Evolutionary conservation across 371 early-diverging fungal species (phyloP), one percentile per base, ranked within the genome.

Genomic region (Neoconidiobolus thromboides): DNA sequence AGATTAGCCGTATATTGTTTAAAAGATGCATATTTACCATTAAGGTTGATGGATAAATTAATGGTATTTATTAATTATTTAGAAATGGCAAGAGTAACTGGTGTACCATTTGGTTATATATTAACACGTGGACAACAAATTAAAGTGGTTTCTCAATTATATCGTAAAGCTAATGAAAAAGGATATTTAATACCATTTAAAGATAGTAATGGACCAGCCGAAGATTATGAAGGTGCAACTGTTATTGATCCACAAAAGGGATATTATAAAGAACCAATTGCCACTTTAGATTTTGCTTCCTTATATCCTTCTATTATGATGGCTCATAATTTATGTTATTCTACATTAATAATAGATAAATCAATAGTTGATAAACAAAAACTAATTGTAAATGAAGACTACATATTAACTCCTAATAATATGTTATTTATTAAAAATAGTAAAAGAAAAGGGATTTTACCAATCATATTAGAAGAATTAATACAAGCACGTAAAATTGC

Each of bases 271-370:
- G 74, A 80, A 2, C 99, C 99, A 1, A 94, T 99, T 63, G 92
- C 99, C 4, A 99, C 99, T 0, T 80, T 99, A 26, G 99, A 99
- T 82, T 99, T 99, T 73, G 88, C 87, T 0, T 98, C 98, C 0
- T 80, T 99, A 69, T 99, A 99, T 72, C 99, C 99, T 6, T 97
- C 98, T 6, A 99, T 99, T 66, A 99, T 99, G 94, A 99, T 99
- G 84, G 98, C 96, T 3, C 96, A 98, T 69, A 99, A 99, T 67
- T 74, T 99, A 15, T 99, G 99, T 71, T 99, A 99, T 70, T 93
- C 98, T 0, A 99, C 99, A 0, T 76, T 94, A 42, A 63, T 98
- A 53, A 75, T 69, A 44, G 69, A 69, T 3, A 65, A 74, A 7
- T 69, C 72, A 7, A 78, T 85, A 26, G 26, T 26, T 26, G 79